Evolutionary conservation across 352 stramenopile genomes (phyloP), one percentile per base, ranked within the genome.

Genomic region (Hyaloperonospora brassicae): DNA sequence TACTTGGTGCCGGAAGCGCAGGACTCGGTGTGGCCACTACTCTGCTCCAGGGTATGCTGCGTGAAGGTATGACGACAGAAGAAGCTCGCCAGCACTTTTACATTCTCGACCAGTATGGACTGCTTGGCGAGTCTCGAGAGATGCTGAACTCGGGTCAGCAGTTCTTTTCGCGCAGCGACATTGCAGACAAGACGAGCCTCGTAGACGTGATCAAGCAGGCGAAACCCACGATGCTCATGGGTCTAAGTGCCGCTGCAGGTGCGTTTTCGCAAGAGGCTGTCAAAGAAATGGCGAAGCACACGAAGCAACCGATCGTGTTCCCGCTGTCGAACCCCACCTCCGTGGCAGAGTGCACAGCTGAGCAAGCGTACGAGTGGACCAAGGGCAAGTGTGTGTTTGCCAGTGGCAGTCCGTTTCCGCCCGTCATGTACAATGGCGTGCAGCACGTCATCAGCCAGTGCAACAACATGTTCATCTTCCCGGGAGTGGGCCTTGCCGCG

Each of bases 381-480:
- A 76, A 96, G 25, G 96, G 96, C 45, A 84, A 81, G 38, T 96
- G 87, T 54, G 46, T 51, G 30, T 51, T 51, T 11, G 46, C 46
- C n/a, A 51, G 46, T 51, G 46, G 46, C 17, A 51, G 46, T 14
- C 46, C 46, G 2, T 51, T 51, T 17, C 30, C 46, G 21, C 46
- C 46, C 42, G 46, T 51, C 46, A 30, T 51, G 46, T 90, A 79
- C 62, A 79, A 97, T 46, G 94, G 91, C 38, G 79, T 80, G 50
- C 55, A 72, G 51, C 87, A 92, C 68, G 62, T 68, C 24, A 73
- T 89, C 61, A 89, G 79, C 56, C 89, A 97, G 69, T 91, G 86
- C 66, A 98, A 98, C 84, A 98, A 98, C 70, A 95, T 97, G 84
- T 98, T 98, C 68, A 95, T 98, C 61, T 99, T 99, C 76, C 95